These are phyloP conservation scores for Dovyalis caffra DNA, from an alignment of 345 rosid genomes.

Conservation along the genomic window DNA sequence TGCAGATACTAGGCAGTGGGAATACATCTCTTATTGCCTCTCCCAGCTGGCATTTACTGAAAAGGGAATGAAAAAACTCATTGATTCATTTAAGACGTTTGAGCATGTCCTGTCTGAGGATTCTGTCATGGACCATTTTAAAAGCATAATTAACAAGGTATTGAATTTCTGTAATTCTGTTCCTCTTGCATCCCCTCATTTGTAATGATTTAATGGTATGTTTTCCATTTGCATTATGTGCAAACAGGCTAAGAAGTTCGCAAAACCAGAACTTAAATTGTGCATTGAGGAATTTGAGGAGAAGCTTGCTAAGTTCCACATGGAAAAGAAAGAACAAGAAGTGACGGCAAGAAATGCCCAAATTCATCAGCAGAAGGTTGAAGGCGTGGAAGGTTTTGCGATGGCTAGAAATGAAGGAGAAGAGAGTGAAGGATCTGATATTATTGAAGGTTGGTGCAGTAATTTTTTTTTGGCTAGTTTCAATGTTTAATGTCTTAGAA, in stretches of 20 bases:
- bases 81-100: conserved; percentile 78
- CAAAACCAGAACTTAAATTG: conserved; percentile 84
- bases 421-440: conserved; percentile 44
- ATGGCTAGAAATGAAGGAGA: conserved; percentile 42
- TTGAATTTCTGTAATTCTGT: neutral
- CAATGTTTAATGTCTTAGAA: neutral
- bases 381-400: conserved; percentile 37
- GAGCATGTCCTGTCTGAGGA: conserved; percentile 83
- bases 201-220: conserved; percentile 8
- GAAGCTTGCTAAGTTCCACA: conserved; percentile 79
- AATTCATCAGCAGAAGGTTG: conserved; percentile 65
- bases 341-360: conserved; percentile 84
- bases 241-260: conserved; percentile 86
- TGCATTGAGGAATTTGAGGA: conserved; percentile 97
- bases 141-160: conserved; percentile 89
- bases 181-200: neutral
- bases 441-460: conserved; percentile 50
- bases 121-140: conserved; percentile 78
- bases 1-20: conserved; percentile 91
- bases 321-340: conserved; percentile 95
- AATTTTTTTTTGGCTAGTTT: neutral
- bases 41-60: conserved; percentile 91
- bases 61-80: conserved; percentile 87
- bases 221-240: conserved; percentile 14
- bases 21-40: conserved; percentile 88